These are phyloP conservation scores for Colletotrichum sublineola DNA, from an alignment of 2,329 filamentous ascomycete genomes.

Conservation along the genomic window DNA sequence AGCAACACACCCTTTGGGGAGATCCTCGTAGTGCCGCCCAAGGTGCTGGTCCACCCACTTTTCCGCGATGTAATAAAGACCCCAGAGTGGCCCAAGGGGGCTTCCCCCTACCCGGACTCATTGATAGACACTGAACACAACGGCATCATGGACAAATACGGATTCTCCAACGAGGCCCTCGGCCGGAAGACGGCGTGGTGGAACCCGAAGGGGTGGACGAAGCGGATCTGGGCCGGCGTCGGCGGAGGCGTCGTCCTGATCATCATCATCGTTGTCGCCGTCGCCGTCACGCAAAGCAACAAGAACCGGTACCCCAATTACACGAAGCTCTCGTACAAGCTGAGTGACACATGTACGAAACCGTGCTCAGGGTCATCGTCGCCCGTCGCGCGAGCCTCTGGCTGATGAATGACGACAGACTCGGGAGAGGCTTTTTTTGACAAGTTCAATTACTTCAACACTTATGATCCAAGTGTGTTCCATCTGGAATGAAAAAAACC, in stretches of 20 bases:
- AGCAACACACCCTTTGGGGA: conserved; percentile 31
- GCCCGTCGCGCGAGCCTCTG: conserved; percentile 26
- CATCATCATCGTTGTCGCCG: conserved; percentile 61
- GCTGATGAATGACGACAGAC: conserved; percentile 52
- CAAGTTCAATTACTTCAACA: conserved; percentile 66
- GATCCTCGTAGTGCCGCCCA: conserved; percentile 38
- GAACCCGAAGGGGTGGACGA: conserved; percentile 66
- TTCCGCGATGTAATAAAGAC: conserved; percentile 41
- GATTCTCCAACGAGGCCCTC: conserved; percentile 22
- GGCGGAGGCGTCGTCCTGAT: conserved; percentile 58
- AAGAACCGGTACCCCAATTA: conserved; percentile 64
- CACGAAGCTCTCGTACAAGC: conserved; percentile 59
- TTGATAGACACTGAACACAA: conserved; percentile 30
- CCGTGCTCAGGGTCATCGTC: not conserved
- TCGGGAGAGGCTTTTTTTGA: conserved; percentile 66
- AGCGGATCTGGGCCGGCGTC: conserved; percentile 63
- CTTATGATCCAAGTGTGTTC: conserved; percentile 61
- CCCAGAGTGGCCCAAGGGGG: conserved; percentile 34
- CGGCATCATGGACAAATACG: conserved; percentile 33
- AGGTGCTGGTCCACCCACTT: conserved; percentile 38
- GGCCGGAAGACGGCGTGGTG: conserved; percentile 48
- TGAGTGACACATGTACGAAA: conserved; percentile 63
- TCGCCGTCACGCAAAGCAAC: conserved; percentile 57
- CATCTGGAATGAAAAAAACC: conserved; percentile 11
- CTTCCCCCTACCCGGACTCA: conserved; percentile 31